Evolutionary conservation across 768 basidiomycete genomes (phyloP).

Genomic region (Tricholoma sp.): DNA sequence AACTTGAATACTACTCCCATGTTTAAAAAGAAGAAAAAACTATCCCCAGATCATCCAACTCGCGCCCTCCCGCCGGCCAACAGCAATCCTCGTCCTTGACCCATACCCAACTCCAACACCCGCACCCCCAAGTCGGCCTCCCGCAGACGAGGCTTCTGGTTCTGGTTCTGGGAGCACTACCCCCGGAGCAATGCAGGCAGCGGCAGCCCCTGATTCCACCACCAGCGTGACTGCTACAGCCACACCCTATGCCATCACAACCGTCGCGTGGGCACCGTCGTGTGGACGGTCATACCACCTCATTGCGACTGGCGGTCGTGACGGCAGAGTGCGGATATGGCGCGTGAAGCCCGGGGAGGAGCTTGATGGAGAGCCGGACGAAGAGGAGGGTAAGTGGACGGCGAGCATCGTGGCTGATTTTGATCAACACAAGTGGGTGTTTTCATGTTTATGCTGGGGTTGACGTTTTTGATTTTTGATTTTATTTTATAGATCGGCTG

Average conservation of each 20-base stretch:
- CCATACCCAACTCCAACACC: conserved; percentile 31
- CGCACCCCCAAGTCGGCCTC: conserved; percentile 6
- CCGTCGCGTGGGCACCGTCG: conserved; percentile 89
- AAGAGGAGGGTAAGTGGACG: conserved; percentile 62
- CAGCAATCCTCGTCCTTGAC: conserved; percentile 56
- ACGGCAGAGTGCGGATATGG: conserved; percentile 91
- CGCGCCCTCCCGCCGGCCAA: conserved; percentile 61
- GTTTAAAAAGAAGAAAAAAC: no score
- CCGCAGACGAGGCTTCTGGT: neutral
- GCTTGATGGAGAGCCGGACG: conserved; percentile 31
- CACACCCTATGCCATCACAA: conserved; percentile 61
- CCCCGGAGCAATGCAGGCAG: conserved; percentile 5
- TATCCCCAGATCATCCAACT: conserved; percentile 64
- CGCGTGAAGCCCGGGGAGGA: conserved; percentile 61
- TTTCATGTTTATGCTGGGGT: neutral
- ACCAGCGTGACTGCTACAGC: conserved; percentile 16
- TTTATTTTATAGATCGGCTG: conserved; percentile 47
- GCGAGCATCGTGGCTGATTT: conserved; percentile 80
- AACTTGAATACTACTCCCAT: neutral
- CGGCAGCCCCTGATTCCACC: conserved; percentile 20
- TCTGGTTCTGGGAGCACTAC: conserved; percentile 16
- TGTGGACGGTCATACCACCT: conserved; percentile 94
- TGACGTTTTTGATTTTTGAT: neutral
- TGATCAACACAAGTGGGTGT: conserved; percentile 69
- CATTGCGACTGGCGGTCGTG: conserved; percentile 83